Percentiles rank a stretch among this genome's conserved stretches.
These are phyloP conservation scores for Anthracocystis panici-leucophaei DNA, from an alignment of 1,284 basidiomycete species.

Conservation along the genomic window DNA sequence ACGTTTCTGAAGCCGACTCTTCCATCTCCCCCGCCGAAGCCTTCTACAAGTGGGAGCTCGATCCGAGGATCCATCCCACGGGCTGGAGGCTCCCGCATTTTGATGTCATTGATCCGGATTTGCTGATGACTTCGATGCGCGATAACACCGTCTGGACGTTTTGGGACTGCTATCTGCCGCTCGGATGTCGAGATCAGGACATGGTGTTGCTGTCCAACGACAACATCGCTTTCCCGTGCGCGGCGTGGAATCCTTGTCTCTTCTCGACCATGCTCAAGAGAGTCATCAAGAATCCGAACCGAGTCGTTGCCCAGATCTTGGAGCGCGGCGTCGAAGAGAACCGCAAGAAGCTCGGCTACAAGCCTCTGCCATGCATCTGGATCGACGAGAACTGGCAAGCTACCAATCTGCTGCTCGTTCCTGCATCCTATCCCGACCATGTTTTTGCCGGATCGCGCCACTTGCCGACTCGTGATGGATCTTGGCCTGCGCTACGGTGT, in stretches of 20 bases:
- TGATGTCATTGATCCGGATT: conserved; percentile 36
- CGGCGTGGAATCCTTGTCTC: conserved; percentile 47
- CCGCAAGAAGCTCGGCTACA: conserved; percentile 25
- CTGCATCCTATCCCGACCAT: conserved; percentile 47
- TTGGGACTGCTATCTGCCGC: conserved; percentile 51
- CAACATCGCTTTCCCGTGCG: conserved; percentile 43
- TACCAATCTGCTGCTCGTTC: conserved; percentile 44
- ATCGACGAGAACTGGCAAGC: conserved; percentile 48
- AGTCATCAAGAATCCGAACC: conserved; percentile 28
- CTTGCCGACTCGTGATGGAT: conserved; percentile 28
- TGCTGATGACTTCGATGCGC: conserved; percentile 26
- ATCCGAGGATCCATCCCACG: conserved; percentile 19
- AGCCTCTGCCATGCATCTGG: conserved; percentile 30
- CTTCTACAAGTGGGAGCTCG: conserved; percentile 11
- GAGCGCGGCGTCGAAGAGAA: conserved; percentile 28
- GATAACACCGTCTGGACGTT: conserved; percentile 49
- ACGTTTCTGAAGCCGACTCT: conserved; percentile 4
- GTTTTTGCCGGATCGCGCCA: conserved; percentile 37
- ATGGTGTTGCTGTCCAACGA: conserved; percentile 44
- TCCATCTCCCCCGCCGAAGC: conserved; percentile 14
- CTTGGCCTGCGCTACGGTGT: conserved; percentile 35
- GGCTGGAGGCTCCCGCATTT: conserved; percentile 32
- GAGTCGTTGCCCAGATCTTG: conserved; percentile 18
- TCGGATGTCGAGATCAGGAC: conserved; percentile 49
- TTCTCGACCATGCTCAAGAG: conserved; percentile 34